Base-by-base conservation (phyloP, 1,139 yeast species). In the Blastobotrys buckinghamii region DNA sequence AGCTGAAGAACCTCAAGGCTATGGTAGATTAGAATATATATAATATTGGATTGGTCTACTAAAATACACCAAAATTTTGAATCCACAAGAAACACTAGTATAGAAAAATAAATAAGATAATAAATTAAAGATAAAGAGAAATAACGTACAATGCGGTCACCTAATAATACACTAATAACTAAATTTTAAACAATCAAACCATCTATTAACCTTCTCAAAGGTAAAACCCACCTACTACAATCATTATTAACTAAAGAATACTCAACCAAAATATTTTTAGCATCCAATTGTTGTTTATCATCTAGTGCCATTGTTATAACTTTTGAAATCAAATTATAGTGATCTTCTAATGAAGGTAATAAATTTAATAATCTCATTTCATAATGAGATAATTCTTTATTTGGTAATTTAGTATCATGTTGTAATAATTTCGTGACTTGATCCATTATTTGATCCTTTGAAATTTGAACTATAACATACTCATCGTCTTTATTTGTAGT, bases 171-270 rank as follows among this genome's bases (percentile, higher is more conserved):
- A 9, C 4, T 9, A 35, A 35, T 6, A 6, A 6, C 6, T n/a
- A 17, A 3, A 12, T 13, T 24, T 6, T 41, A n/a, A 20, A 35
- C 33, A 7, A 42, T 34, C 6, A 35, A 16, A 9, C 38, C n/a
- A 17, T 42, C 45, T 15, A 42, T 39, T 16, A 42, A 13, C 22
- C 45, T 8, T 27, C 45, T 13, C 29, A 42, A 9, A 12, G 45
- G 45, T 5, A 42, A 24, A 13, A 42, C 34, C 37, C 37, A 42
- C 3, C 26, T 27, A 9, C 39, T 19, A n/a, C 33, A 20, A 13
- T 42, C 45, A 49, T 71, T 76, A 53, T 77, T 73, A 4, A 62
- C 57, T 65, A 79, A 66, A 75, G 78, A 77, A 59, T 75, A 78
- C 45, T 69, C 67, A 7, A 62, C 76, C 55, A 54, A 72, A 54